phyloP scores from a whole-genome alignment of 805 yeast species.

The Kazachstania bromeliacearum region DNA sequence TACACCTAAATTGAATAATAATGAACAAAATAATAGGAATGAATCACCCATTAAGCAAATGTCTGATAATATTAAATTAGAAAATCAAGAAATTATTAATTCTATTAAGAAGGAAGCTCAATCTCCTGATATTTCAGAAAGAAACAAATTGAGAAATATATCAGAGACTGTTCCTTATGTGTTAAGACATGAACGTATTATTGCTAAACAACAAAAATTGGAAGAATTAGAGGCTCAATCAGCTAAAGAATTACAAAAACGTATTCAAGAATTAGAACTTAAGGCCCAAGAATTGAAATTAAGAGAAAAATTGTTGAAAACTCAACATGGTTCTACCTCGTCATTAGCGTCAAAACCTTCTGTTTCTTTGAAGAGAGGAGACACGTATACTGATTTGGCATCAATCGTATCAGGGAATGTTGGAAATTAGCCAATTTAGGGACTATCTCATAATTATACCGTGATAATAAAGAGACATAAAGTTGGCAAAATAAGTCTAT shows the following conservation, averaged over 20 bases:
- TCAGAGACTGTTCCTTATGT: constrained; percentile 83
- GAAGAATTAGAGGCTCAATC: constrained; percentile 73
- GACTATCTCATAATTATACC: not conserved
- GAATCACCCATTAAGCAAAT: constrained; percentile 33
- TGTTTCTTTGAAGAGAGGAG: constrained; percentile 37
- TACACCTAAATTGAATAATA: constrained; percentile 13
- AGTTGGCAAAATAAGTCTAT: not conserved
- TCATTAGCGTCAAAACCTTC: constrained; percentile 12
- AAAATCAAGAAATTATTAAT: constrained; percentile 32
- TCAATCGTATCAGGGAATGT: constrained; percentile 32
- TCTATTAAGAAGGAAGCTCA: constrained; percentile 31
- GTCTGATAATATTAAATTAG: constrained; percentile 29
- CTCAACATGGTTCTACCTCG: constrained; percentile 11
- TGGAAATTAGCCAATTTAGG: constrained; percentile 6
- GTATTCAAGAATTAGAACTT: constrained; percentile 70
- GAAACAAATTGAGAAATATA: constrained; percentile 62
- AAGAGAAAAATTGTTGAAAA: constrained; percentile 45
- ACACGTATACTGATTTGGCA: constrained; percentile 46
- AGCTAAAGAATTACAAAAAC: constrained; percentile 59
- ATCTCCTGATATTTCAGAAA: constrained; percentile 30
- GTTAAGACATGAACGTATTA: constrained; percentile 62
- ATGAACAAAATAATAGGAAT: constrained; percentile 9
- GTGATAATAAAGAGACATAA: no score
- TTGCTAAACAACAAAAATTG: constrained; percentile 66
- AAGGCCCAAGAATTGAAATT: constrained; percentile 64